Conservation (phyloP, 2,329 filamentous ascomycete species). For the Phialophora verrucosa region DNA sequence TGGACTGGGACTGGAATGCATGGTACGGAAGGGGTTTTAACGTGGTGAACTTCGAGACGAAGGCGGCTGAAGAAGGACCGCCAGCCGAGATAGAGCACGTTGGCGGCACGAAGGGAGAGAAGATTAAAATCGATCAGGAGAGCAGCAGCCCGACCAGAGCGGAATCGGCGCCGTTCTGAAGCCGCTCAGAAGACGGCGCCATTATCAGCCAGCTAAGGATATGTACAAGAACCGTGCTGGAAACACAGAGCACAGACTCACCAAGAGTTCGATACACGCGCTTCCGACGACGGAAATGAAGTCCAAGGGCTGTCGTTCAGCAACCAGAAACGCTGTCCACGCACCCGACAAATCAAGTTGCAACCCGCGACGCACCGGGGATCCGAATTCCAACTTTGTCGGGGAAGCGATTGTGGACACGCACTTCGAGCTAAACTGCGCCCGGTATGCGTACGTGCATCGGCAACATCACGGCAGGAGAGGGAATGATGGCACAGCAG, state of each 20-base stretch:
- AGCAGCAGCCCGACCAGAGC: not conserved
- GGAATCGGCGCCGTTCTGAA: slow-evolving; percentile 13
- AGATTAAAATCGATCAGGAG: slow-evolving; percentile 3
- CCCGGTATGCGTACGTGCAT: not conserved
- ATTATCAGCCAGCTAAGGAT: not conserved
- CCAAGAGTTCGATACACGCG: not conserved
- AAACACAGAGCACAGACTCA: not conserved
- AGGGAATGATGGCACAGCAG: not conserved
- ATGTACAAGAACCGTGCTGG: not conserved
- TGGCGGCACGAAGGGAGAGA: slow-evolving; percentile 7
- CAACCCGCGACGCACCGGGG: not conserved
- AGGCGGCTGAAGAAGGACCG: slow-evolving; percentile 13
- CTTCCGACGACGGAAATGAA: not conserved
- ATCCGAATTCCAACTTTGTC: not conserved
- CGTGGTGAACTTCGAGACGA: slow-evolving; percentile 62
- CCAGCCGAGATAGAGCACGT: not conserved
- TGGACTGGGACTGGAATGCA: slow-evolving; percentile 75
- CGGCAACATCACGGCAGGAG: not conserved
- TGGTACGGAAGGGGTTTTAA: slow-evolving; percentile 84
- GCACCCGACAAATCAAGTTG: not conserved
- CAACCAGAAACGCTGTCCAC: not conserved
- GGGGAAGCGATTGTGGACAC: not conserved
- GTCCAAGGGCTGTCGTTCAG: not conserved
- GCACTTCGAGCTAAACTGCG: not conserved
- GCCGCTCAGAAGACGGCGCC: not conserved